These are phyloP conservation scores for Bocquillonia castaneifolia DNA, from an alignment of 441 rosid species.

Conservation along the genomic window DNA sequence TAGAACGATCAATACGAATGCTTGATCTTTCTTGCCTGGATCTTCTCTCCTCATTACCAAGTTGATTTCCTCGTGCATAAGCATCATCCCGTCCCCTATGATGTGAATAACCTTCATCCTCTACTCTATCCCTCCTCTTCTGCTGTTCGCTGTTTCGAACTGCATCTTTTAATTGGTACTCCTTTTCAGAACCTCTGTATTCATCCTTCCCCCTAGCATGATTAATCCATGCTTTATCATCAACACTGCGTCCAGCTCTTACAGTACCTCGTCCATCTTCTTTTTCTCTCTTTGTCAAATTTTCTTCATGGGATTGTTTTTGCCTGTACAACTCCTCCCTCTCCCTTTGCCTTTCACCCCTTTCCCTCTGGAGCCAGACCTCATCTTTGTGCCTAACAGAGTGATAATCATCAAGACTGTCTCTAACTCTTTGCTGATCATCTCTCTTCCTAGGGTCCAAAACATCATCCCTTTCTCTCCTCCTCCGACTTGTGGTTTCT, in stretches of 20 bases:
- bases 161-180: slow-evolving; percentile 57
- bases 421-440: slow-evolving; percentile 72
- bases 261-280: slow-evolving; percentile 55
- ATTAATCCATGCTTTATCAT: slow-evolving; percentile 62
- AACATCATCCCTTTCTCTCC: slow-evolving; percentile 73
- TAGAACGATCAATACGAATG: slow-evolving; percentile 48
- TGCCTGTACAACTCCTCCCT: slow-evolving; percentile 60
- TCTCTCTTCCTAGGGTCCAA: slow-evolving; percentile 73
- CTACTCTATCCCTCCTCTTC: slow-evolving; percentile 64
- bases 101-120: slow-evolving; percentile 57
- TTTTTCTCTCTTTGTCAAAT: slow-evolving; percentile 56
- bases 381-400: slow-evolving; percentile 80
- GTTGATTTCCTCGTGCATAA: slow-evolving; percentile 49
- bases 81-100: slow-evolving; percentile 60
- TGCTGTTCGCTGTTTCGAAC: slow-evolving; percentile 57
- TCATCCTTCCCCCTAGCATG: slow-evolving; percentile 60
- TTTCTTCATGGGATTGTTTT: slow-evolving; percentile 57
- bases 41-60: slow-evolving; percentile 55
- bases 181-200: slow-evolving; percentile 61
- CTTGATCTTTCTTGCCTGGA: slow-evolving; percentile 66
- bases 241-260: slow-evolving; percentile 59
- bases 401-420: slow-evolving; percentile 57
- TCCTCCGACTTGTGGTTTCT: slow-evolving; percentile 59
- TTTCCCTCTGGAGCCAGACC: slow-evolving; percentile 62
- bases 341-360: slow-evolving; percentile 66